Percentiles rank a stretch among this genome's conserved stretches.
Evolutionary conservation across 2,329 filamentous ascomycete genomes (phyloP).

Genomic region (Colletotrichum shisoi): DNA sequence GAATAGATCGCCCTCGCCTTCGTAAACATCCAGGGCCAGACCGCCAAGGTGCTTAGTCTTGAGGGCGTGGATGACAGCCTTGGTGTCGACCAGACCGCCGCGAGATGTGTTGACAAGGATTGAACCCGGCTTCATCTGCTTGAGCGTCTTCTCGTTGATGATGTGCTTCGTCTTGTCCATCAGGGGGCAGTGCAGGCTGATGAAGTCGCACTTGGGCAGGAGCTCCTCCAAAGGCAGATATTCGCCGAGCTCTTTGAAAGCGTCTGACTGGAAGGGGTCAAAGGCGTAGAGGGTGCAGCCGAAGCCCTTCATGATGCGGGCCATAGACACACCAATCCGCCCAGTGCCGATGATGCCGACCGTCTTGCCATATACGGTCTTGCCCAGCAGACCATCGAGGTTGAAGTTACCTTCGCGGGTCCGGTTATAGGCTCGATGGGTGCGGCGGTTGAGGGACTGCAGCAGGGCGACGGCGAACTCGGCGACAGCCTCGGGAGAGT

Average conservation of each 20-base stretch:
- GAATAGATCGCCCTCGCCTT: constrained; percentile 69
- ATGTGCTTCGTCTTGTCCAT: constrained; percentile 67
- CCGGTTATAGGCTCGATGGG: constrained; percentile 72
- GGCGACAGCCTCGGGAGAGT: constrained; percentile 73
- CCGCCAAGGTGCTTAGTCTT: constrained; percentile 68
- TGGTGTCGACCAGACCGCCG: constrained; percentile 69
- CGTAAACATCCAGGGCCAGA: constrained; percentile 73
- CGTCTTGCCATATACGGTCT: constrained; percentile 69
- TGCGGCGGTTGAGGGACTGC: constrained; percentile 72
- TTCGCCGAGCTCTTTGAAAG: constrained; percentile 59
- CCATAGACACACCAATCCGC: constrained; percentile 69
- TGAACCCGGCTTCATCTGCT: constrained; percentile 65
- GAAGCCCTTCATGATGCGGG: constrained; percentile 70
- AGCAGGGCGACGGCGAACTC: constrained; percentile 74
- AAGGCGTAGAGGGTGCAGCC: constrained; percentile 69
- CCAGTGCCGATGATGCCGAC: constrained; percentile 72
- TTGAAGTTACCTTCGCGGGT: constrained; percentile 74
- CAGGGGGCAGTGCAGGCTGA: constrained; percentile 73
- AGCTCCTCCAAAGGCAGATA: constrained; percentile 64
- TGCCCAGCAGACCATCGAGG: constrained; percentile 69
- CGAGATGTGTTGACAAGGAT: constrained; percentile 74
- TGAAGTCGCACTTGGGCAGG: constrained; percentile 64
- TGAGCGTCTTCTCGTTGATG: constrained; percentile 63
- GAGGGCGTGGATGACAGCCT: constrained; percentile 66
- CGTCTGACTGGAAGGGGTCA: constrained; percentile 63